Base-by-base conservation (phyloP, 768 basidiomycete genomes). In the Kwoniella pini region DNA sequence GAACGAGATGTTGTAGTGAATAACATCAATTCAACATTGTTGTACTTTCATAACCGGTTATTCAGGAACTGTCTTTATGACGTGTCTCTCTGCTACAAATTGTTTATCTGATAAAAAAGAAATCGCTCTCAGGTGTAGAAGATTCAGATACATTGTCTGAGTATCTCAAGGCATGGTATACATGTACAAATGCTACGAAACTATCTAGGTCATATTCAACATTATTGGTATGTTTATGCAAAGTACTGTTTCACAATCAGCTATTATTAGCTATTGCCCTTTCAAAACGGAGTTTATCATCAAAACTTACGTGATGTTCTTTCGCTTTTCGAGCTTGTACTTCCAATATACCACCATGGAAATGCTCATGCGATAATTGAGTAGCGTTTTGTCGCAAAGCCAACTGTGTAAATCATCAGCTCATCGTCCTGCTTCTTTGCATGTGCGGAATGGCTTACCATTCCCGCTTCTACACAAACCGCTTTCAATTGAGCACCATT, bases 261-360 rank as follows among this genome's bases (percentile, higher is more conserved):
- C 6, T n/a, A 33, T 7, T 38, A 26, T 38, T 42, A 42, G 26
- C 50, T 19, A 10, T 17, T 27, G 40, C 27, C 26, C 26, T n/a
- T 17, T 4, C 40, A 56, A n/a, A 39, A 43, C 10, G 22, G 19
- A 31, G 11, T 36, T 13, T 26, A 42, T 33, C 17, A 10, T 15
- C 28, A 7, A 24, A 12, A 74, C 77, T 68, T 53, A 76, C 77
- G 57, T 77, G 76, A 75, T 97, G 86, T 74, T 91, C 88, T 76
- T 98, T 98, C 86, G 98, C 98, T 86, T 99, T 99, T 87, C 97
- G 94, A 80, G 91, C 91, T 85, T 98, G 95, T 57, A 98, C 80
- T 88, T 97, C 79, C 51, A 78, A 57, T 42, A 77, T 56, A 65
- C 77, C 62, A 48, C 88, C 90, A 76, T 97, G 81, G 84, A 96